Percentiles rank a stretch among this genome's conserved stretches.
Conservation (phyloP, 225 moss, liverwort and hornwort species). For the Rhytidiadelphus loreus region DNA sequence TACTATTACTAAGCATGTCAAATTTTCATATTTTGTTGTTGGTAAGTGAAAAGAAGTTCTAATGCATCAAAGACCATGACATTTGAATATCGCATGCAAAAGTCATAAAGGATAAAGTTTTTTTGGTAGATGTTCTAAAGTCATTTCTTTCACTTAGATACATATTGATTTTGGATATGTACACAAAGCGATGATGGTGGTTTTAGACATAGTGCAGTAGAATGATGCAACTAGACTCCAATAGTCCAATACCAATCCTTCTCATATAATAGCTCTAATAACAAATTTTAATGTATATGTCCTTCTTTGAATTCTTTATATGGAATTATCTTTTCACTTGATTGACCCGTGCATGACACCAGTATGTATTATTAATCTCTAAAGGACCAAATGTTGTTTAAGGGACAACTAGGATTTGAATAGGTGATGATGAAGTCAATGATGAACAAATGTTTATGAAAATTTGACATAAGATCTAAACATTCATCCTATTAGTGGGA, state of each 20-base stretch:
- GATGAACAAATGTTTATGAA: not conserved
- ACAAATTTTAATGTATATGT: too few species aligned
- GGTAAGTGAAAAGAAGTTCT: not conserved
- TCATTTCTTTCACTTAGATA: not conserved
- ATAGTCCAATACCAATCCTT: not conserved
- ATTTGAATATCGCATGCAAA: not conserved
- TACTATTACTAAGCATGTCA: not conserved
- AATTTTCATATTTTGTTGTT: not conserved
- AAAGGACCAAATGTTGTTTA: not conserved
- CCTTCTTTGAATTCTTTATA: not conserved
- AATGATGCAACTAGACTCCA: not conserved
- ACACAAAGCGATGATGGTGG: rapidly evolving
- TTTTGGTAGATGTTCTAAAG: not conserved
- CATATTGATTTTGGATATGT: not conserved
- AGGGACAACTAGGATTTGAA: rapidly evolving
- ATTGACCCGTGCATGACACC: rapidly evolving
- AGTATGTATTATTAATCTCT: not conserved
- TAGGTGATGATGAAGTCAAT: not conserved
- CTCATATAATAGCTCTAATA: too few species aligned
- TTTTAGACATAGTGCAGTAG: not conserved
- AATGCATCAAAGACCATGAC: rapidly evolving
- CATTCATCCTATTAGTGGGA: too few species aligned
- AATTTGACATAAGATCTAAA: not conserved
- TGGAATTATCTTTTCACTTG: not conserved
- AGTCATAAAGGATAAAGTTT: not conserved